phyloP scores from a whole-genome alignment of 2,329 filamentous ascomycete genomes.

The Verticillium albo-atrum region DNA sequence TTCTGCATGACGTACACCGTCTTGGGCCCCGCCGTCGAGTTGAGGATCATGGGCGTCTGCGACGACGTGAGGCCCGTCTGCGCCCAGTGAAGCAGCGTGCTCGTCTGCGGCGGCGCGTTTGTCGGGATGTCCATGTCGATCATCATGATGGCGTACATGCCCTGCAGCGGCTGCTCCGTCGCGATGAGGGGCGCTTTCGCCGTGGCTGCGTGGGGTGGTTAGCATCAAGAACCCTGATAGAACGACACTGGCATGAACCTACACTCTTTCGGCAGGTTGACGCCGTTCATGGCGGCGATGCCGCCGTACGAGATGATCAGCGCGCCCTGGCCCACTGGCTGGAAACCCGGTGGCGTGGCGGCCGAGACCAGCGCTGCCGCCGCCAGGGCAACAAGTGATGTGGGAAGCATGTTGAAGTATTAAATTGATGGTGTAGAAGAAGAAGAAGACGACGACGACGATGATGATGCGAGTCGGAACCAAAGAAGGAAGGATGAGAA shows the following conservation, averaged over 20 bases:
- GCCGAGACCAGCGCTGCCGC: conserved; percentile 29
- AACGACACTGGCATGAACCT: conserved; percentile 5
- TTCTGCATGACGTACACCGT: conserved; percentile 27
- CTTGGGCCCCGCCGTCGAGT: conserved; percentile 18
- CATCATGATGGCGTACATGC: conserved; percentile 31
- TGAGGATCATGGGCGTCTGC: conserved; percentile 16
- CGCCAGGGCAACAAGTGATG: conserved; percentile 22
- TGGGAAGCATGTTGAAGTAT: conserved; percentile 22
- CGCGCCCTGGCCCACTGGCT: conserved; percentile 28
- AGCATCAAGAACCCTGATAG: background rate
- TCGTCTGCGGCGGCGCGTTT: conserved; percentile 24
- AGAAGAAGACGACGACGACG: no score
- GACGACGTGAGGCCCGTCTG: conserved; percentile 32
- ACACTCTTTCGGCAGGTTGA: conserved; percentile 31
- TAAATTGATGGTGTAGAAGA: background rate
- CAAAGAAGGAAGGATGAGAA: background rate
- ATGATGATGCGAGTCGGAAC: background rate
- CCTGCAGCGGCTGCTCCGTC: conserved; percentile 11
- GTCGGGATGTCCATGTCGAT: conserved; percentile 43
- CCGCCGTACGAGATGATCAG: conserved; percentile 35
- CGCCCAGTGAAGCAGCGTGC: conserved; percentile 44
- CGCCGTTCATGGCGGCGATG: conserved; percentile 31
- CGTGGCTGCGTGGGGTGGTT: conserved; percentile 3
- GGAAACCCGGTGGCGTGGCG: conserved; percentile 35
- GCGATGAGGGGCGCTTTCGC: conserved; percentile 9